Conservation (phyloP, 345 rosid species). For the Carallia pectinifolia region DNA sequence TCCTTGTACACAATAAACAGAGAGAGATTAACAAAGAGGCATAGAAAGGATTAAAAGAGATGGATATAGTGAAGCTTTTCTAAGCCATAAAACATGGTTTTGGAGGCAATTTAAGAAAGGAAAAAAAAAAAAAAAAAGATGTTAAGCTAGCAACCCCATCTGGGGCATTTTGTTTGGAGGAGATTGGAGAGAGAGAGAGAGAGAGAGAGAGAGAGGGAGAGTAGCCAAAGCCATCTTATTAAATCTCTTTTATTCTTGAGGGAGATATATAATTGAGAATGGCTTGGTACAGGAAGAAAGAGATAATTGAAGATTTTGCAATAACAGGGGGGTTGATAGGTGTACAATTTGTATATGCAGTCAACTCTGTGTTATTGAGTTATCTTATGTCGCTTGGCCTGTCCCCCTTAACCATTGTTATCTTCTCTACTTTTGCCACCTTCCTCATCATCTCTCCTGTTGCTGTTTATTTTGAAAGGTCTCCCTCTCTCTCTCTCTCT, state of each 20-base stretch:
- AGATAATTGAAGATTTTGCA: conserved; percentile 50
- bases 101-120: too few relatives aligned
- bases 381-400: conserved; percentile 82
- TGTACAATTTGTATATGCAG: conserved; percentile 70
- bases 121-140: too few relatives aligned
- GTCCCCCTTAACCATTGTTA: conserved; percentile 57
- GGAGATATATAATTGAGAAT: not conserved
- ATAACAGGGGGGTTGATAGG: conserved; percentile 59
- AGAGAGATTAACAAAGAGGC: too few relatives aligned
- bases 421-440: conserved; percentile 63
- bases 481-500: not conserved
- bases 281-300: conserved; percentile 32
- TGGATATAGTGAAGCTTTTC: too few relatives aligned
- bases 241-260: not conserved
- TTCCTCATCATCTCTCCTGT: conserved; percentile 68
- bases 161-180: not conserved
- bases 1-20: too few relatives aligned
- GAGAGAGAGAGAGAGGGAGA: not conserved
- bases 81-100: too few relatives aligned
- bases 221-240: not conserved
- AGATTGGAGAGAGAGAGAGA: not conserved
- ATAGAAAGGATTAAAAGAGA: too few relatives aligned
- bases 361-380: conserved; percentile 56
- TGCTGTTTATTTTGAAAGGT: conserved; percentile 79
- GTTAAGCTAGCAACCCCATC: not conserved